Evolutionary conservation across 2,329 filamentous ascomycete genomes (phyloP), one percentile per base, ranked within the genome.

Genomic region (Claviceps digitariae): DNA sequence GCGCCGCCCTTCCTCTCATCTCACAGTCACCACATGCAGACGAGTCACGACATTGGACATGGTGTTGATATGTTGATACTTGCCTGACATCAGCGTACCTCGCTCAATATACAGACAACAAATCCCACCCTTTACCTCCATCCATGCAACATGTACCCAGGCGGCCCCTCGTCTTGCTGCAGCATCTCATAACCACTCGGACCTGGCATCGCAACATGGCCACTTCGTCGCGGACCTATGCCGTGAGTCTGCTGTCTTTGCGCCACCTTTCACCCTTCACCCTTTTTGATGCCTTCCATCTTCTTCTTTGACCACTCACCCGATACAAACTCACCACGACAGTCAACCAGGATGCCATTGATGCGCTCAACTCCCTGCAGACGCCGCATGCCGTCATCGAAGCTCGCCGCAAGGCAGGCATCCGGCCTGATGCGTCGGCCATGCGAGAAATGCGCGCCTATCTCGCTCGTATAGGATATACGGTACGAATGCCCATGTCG

Each of bases 351-450:
- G 89, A 93, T 66, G 93, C 91, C 48, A 83, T 97, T 57, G 75
- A 82, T 60, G 82, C 86, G 41, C 79, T 97, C 64, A 97, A 97
- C 69, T 86, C 87, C 46, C 81, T 97, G 50, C 93, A 98, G 68
- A 89, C 87, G 44, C 94, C 95, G 51, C 91, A 85, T 65, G 80
- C 85, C 49, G 78, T 89, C 51, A 79, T 96, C 20, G 83, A 95
- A 65, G 82, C 84, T 50, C 83, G 93, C 51, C 78, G 82, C 52
- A 87, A 87, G 65, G 85, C 84, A 20, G 86, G 88, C 21, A 73
- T 82, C 57, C 78, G 76, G 29, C 82, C 87, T 62, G 86, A 93
- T 67, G 75, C 81, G 55, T 74, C 75, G 53, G 74, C 86, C 9
- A 82, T 93, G 48, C 79, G 81, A 2, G 87, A 95, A 67, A 94